A percentile compares a stretch with the other conserved stretches of the same genome.
Conservation (phyloP, 768 basidiomycete species). For the Kwoniella heveanensis region DNA sequence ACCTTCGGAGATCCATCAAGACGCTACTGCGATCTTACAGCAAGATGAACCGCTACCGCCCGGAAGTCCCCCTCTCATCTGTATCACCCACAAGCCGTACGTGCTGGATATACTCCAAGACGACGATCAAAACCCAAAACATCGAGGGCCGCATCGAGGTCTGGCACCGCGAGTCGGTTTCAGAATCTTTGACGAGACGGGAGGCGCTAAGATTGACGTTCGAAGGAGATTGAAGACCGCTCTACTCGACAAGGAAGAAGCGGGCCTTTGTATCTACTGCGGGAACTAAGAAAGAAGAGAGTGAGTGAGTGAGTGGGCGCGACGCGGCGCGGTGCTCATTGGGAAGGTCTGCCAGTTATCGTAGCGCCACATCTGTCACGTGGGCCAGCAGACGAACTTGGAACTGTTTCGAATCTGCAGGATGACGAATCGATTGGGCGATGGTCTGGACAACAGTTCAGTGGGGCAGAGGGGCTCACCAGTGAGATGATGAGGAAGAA, state of each 20-base stretch:
- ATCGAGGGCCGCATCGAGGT: too few relatives aligned
- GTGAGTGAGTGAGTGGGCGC: not conserved
- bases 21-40: not conserved
- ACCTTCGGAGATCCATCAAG: not conserved
- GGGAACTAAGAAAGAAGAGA: not conserved
- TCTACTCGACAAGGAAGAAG: not conserved
- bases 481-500: too few relatives aligned
- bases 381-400: too few relatives aligned
- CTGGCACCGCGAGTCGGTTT: not conserved
- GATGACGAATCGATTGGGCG: too few relatives aligned
- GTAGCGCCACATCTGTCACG: too few relatives aligned
- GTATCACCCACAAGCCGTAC: not conserved
- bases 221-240: not conserved
- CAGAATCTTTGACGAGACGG: not conserved
- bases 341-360: too few relatives aligned
- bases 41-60: not conserved
- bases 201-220: not conserved
- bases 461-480: too few relatives aligned
- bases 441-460: too few relatives aligned
- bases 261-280: not conserved
- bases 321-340: too few relatives aligned
- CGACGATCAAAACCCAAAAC: too few relatives aligned
- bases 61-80: not conserved
- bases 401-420: too few relatives aligned
- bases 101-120: not conserved